Evolutionary conservation across 768 basidiomycete species (phyloP), one percentile per base, ranked within the genome.

Genomic region (Russula sp.): DNA sequence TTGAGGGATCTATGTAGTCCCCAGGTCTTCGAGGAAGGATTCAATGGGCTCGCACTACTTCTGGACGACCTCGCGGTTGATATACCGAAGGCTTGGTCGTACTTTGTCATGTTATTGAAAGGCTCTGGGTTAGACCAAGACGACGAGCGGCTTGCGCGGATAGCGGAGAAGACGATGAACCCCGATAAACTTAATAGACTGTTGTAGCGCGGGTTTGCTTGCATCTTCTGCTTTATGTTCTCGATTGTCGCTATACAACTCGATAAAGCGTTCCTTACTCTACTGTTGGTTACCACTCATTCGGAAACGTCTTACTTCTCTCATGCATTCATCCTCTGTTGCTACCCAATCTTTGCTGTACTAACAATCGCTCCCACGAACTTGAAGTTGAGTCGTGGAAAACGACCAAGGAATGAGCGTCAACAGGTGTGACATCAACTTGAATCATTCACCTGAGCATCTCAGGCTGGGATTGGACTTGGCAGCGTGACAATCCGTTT

Each of bases 41-140:
- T 96, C 72, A 71, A 70, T 52, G 79, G 82, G 0, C 79, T 84
- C 55, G 84, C 87, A 31, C 90, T 92, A 74, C 75, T 86, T 59
- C 79, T 98, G 69, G 91, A 93, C 70, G 94, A 98, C 71, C 82
- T 94, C 62, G 86, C 88, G 34, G 86, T 94, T 68, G 95, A 98
- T 73, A 89, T 89, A 50, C 95, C 96, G 10, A 87, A 86, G 70
- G 96, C 94, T 0, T 87, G 88, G 77, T 73, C 80, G 50, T 82
- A 86, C 62, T 85, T 92, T 72, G 90, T 85, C 13, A 77, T 83
- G 63, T 84, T 96, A 77, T 74, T 96, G 61, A 85, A 82, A 72
- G 86, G 84, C 39, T 82, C 87, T 18, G 80, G 79, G 34, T 74
- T 94, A 54, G 75, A 78, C 67, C 71, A 71, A 69, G 84, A 87